Evolutionary conservation across 208 protist species (phyloP), one percentile per base, ranked within the genome.

Genomic region (Leishmania lainsoni): DNA sequence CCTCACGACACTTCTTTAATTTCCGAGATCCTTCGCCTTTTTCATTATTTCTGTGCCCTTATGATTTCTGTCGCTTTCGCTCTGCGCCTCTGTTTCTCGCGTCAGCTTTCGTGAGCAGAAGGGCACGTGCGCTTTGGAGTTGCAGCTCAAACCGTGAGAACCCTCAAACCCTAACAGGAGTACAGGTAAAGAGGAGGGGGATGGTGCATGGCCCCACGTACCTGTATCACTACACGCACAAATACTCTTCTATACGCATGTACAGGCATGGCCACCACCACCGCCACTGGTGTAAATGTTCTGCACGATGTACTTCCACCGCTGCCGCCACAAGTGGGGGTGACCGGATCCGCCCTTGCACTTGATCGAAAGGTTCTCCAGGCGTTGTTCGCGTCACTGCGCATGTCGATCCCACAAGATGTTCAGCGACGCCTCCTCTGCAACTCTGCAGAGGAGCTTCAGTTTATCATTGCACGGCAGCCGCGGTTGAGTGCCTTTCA

Each of bases 381-480:
- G 78, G 84, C 86, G 12, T 83, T 97, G 35, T 97, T 95, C 71
- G 86, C 86, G 26, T 84, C 90, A 16, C 87, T 97, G 59, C 85
- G 90, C 68, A 95, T 89, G 5, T 61, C 84, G 17, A 86, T 97
- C 12, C 92, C 94, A 6, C 75, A 83, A 2, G 90, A 92, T 58
- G 82, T 89, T 0, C 91, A 91, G 32, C 73, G 84, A 45, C 42
- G 76, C 12, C 83, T 96, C 17, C 75, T 92, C 5, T 83, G 81
- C 65, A 76, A 79, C 51, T 87, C 87, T 26, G 35, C 72, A 0
- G 89, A 95, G n/a, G 91, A 93, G 59, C 75, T 97, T 17, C 92
- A 96, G 85, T 95, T 90, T 68, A 66, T 97, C 48, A 83, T 95
- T 48, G 91, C 89, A 22, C 78, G 94, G 12, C 89, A 94, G 63